Percentiles rank a stretch among this genome's conserved stretches.
Evolutionary conservation across 768 basidiomycete species (phyloP).

Genomic region (Ephemerocybe angulata): DNA sequence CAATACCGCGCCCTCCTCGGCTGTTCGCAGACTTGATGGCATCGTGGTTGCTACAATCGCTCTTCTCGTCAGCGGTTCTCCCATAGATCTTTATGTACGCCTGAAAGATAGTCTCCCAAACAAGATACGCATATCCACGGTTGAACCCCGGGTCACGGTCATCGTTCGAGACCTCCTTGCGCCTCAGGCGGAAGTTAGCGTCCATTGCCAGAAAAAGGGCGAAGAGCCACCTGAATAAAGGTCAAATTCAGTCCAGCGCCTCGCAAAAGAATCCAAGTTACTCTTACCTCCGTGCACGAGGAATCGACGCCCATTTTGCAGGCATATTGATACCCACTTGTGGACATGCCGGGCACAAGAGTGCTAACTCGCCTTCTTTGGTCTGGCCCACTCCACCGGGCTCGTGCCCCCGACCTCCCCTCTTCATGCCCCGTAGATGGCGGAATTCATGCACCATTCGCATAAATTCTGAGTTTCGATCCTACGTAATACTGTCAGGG

Average conservation of each 20-base stretch:
- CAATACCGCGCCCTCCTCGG: slow-evolving; percentile 17
- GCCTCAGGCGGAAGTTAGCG: slow-evolving; percentile 30
- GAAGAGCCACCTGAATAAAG: slow-evolving; percentile 23
- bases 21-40: slow-evolving; percentile 19
- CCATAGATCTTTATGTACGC: slow-evolving; percentile 13
- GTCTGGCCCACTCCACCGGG: slow-evolving; percentile 10
- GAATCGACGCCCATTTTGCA: slow-evolving; percentile 10
- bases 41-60: slow-evolving; percentile 15
- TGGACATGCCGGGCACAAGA: slow-evolving; percentile 22
- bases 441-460: slow-evolving; percentile 19
- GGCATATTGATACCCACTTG: slow-evolving; percentile 18
- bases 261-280: not conserved
- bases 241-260: slow-evolving; percentile 6
- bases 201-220: slow-evolving; percentile 26
- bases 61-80: slow-evolving; percentile 18
- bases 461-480: slow-evolving; percentile 16
- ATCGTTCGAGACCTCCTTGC: slow-evolving; percentile 20
- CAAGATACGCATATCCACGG: slow-evolving; percentile 24
- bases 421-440: slow-evolving; percentile 16
- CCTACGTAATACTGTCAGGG: slow-evolving; percentile 9
- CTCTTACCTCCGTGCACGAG: slow-evolving; percentile 7
- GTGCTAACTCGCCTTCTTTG: slow-evolving; percentile 15
- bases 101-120: slow-evolving; percentile 19
- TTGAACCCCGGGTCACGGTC: slow-evolving; percentile 25
- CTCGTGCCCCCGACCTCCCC: slow-evolving; percentile 14